These are phyloP conservation scores for Amaranthus hypochondriacus DNA, from an alignment of 148 eudicot genomes.

Conservation along the genomic window DNA sequence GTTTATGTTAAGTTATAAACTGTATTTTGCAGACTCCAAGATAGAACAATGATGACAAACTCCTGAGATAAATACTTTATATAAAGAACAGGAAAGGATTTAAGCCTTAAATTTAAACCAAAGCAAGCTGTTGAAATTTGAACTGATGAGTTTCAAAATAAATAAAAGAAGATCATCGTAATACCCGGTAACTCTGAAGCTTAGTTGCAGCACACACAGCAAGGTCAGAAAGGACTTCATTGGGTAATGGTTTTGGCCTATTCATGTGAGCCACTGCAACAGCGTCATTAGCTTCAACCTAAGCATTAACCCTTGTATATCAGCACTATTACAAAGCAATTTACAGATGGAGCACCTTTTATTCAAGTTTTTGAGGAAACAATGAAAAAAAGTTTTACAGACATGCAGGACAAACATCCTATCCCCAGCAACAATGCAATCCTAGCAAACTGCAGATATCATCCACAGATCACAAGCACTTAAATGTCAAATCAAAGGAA, in stretches of 20 bases:
- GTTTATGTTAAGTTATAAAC: too few species aligned
- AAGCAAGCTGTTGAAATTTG: too few species aligned
- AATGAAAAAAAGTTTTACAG: not conserved
- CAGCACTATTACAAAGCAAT: not conserved
- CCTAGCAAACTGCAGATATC: not conserved
- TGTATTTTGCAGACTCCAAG: too few species aligned
- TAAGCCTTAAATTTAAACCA: not conserved
- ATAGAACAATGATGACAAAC: not conserved
- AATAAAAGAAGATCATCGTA: not conserved
- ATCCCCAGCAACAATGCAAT: not conserved
- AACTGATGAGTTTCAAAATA: not conserved
- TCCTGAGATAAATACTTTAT: not conserved
- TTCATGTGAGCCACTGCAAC: slow-evolving; percentile 91
- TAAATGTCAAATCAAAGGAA: not conserved
- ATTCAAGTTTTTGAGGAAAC: not conserved
- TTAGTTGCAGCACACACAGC: slow-evolving; percentile 87
- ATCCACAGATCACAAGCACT: not conserved
- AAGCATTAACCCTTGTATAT: slow-evolving; percentile 8
- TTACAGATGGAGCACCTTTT: not conserved
- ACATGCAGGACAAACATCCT: not conserved
- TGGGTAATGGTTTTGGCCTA: slow-evolving; percentile 83
- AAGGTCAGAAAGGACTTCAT: slow-evolving; percentile 79
- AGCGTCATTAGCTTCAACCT: slow-evolving; percentile 96
- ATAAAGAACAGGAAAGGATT: not conserved
- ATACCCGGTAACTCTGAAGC: slow-evolving; percentile 88